phyloP scores from a whole-genome alignment of 2,329 filamentous ascomycete species.

The Exophiala sp. region DNA sequence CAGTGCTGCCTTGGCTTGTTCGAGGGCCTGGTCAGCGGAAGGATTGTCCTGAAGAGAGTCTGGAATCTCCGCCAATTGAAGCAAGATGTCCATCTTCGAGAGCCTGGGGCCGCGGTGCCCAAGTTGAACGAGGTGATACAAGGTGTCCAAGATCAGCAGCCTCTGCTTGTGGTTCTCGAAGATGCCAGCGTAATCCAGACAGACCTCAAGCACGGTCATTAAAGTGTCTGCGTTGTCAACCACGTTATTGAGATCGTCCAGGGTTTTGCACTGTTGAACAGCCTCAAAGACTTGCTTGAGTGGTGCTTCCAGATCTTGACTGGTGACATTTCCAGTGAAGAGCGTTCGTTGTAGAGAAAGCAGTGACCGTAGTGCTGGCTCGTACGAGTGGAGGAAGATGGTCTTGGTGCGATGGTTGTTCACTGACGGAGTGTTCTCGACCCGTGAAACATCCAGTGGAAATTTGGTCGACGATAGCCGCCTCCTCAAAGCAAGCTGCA shows the following conservation, averaged over 20 bases:
- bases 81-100: slow-evolving; percentile 42
- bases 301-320: slow-evolving; percentile 5
- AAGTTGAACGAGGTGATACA: slow-evolving; percentile 48
- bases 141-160: slow-evolving; percentile 48
- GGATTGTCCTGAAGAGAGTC: slow-evolving; percentile 59
- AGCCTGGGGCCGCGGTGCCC: slow-evolving; percentile 36
- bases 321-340: slow-evolving; percentile 16
- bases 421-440: background rate
- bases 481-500: slow-evolving; percentile 8
- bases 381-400: slow-evolving; percentile 16
- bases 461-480: background rate
- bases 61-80: slow-evolving; percentile 53
- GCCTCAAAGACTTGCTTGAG: slow-evolving; percentile 33
- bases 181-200: slow-evolving; percentile 57
- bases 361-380: slow-evolving; percentile 9
- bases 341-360: slow-evolving; percentile 23
- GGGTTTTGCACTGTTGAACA: slow-evolving; percentile 42
- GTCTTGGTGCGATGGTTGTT: background rate
- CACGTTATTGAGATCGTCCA: slow-evolving; percentile 39
- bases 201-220: slow-evolving; percentile 50
- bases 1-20: slow-evolving; percentile 54
- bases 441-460: background rate
- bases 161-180: slow-evolving; percentile 53
- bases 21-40: slow-evolving; percentile 56
- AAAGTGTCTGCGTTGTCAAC: slow-evolving; percentile 53